Conservation (phyloP, 208 protist species). For the Leptomonas pyrrhocoris region DNA sequence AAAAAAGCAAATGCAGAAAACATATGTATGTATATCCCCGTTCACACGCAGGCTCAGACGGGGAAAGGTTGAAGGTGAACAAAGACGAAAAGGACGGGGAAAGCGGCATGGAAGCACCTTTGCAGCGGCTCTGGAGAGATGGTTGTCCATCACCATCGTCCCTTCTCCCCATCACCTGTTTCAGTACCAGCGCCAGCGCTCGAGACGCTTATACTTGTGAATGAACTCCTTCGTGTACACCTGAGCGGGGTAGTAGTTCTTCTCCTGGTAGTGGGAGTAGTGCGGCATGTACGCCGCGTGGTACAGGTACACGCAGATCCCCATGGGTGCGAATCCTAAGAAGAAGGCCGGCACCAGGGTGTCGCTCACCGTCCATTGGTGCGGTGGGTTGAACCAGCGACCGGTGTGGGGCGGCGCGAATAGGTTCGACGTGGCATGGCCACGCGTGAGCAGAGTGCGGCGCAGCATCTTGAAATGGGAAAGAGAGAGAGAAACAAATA, state of each 20-base stretch:
- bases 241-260: constrained; percentile 91
- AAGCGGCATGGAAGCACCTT: too few species aligned
- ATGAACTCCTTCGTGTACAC: constrained; percentile 94
- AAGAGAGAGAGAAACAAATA: not conserved
- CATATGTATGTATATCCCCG: too few species aligned
- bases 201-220: constrained; percentile 87
- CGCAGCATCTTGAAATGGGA: constrained; percentile 62
- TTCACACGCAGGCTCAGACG: too few species aligned
- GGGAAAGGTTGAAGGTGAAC: too few species aligned
- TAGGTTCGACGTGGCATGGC: constrained; percentile 89
- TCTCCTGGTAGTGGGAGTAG: constrained; percentile 91
- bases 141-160: too few species aligned
- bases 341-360: constrained; percentile 87
- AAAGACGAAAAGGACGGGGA: too few species aligned
- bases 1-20: too few species aligned
- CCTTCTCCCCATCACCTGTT: too few species aligned
- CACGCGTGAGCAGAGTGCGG: constrained; percentile 54
- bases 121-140: too few species aligned
- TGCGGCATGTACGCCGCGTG: constrained; percentile 89
- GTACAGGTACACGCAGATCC: constrained; percentile 82
- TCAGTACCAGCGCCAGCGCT: constrained; percentile 92
- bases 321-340: constrained; percentile 82
- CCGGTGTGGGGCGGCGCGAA: constrained; percentile 88
- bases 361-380: constrained; percentile 92
- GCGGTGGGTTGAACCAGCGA: constrained; percentile 91